Percentiles rank a stretch among this genome's conserved stretches.
These are phyloP conservation scores for Cercospora janseana DNA, from an alignment of 2,329 filamentous ascomycete species.

Conservation along the genomic window DNA sequence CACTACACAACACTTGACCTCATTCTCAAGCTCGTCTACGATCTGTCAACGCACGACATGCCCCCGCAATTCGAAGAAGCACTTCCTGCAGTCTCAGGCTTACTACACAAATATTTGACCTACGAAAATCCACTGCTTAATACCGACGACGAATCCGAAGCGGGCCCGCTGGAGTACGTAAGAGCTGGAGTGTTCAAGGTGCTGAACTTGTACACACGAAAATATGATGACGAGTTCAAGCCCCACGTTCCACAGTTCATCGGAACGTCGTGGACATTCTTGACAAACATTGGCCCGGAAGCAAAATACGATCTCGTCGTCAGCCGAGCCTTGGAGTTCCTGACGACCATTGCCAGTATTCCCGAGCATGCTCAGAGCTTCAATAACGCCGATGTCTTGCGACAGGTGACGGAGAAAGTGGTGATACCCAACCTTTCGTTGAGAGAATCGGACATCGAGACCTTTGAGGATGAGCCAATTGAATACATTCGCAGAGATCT, in stretches of 20 bases:
- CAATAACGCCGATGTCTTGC: slow-evolving; percentile 74
- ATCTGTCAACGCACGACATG: slow-evolving; percentile 95
- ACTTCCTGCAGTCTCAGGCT: slow-evolving; percentile 68
- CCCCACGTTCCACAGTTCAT: slow-evolving; percentile 79
- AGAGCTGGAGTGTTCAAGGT: slow-evolving; percentile 93
- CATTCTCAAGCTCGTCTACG: slow-evolving; percentile 88
- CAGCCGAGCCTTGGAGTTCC: slow-evolving; percentile 89
- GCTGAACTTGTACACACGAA: slow-evolving; percentile 84
- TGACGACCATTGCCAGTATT: slow-evolving; percentile 82
- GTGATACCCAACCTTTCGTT: slow-evolving; percentile 89
- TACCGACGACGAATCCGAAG: slow-evolving; percentile 85
- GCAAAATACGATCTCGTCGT: slow-evolving; percentile 93
- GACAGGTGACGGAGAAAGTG: slow-evolving; percentile 91
- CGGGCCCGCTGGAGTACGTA: slow-evolving; percentile 78
- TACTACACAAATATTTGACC: slow-evolving; percentile 88
- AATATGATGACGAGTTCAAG: slow-evolving; percentile 93
- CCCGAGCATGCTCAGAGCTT: slow-evolving; percentile 78
- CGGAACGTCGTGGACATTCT: slow-evolving; percentile 82
- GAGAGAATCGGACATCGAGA: slow-evolving; percentile 87
- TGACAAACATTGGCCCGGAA: slow-evolving; percentile 81
- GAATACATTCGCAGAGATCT: slow-evolving; percentile 95
- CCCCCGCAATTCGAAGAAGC: slow-evolving; percentile 93
- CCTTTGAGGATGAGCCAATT: slow-evolving; percentile 98
- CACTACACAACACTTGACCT: slow-evolving; percentile 85
- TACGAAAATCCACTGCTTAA: slow-evolving; percentile 82